Evolutionary conservation across 2,329 filamentous ascomycete genomes (phyloP).

Genomic region (Neoarthrinium moseri): DNA sequence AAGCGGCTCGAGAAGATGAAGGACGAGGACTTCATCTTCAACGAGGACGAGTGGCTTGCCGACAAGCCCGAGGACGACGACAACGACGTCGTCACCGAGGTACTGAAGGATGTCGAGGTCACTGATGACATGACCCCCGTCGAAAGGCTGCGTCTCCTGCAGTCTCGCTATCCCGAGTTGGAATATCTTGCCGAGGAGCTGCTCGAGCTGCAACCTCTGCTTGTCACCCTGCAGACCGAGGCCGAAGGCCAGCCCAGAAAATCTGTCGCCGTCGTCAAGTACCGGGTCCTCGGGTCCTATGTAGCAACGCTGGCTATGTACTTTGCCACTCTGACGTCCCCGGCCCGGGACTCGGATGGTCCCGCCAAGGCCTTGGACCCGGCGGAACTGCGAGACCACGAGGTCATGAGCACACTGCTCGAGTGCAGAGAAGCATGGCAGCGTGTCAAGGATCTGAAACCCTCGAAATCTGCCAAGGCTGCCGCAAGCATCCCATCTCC

Average conservation of each 20-base stretch:
- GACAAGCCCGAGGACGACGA: constrained; percentile 43
- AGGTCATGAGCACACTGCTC: constrained; percentile 83
- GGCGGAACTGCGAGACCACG: constrained; percentile 80
- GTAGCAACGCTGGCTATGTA: constrained; percentile 88
- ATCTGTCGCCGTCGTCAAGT: constrained; percentile 67
- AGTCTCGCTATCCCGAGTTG: constrained; percentile 87
- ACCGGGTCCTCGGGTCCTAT: constrained; percentile 81
- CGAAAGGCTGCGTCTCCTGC: constrained; percentile 74
- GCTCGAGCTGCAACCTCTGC: constrained; percentile 64
- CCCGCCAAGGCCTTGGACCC: constrained; percentile 65
- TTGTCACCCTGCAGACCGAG: constrained; percentile 57
- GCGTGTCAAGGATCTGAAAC: constrained; percentile 64
- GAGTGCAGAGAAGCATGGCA: constrained; percentile 81
- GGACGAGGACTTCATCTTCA: constrained; percentile 90
- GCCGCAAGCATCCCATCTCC: constrained; percentile 18
- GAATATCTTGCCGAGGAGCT: constrained; percentile 83
- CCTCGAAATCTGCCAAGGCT: constrained; percentile 33
- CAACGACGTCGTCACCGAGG: constrained; percentile 71
- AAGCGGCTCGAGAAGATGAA: constrained; percentile 89
- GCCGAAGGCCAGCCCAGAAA: constrained; percentile 51
- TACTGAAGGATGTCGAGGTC: constrained; percentile 81
- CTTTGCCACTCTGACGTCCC: constrained; percentile 87
- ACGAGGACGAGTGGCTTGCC: constrained; percentile 81
- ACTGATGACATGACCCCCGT: constrained; percentile 74
- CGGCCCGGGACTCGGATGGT: constrained; percentile 58